Percentiles rank a stretch among this genome's conserved stretches.
Evolutionary conservation across 2,329 filamentous ascomycete species (phyloP).

Genomic region (Botryosphaeria agaves): DNA sequence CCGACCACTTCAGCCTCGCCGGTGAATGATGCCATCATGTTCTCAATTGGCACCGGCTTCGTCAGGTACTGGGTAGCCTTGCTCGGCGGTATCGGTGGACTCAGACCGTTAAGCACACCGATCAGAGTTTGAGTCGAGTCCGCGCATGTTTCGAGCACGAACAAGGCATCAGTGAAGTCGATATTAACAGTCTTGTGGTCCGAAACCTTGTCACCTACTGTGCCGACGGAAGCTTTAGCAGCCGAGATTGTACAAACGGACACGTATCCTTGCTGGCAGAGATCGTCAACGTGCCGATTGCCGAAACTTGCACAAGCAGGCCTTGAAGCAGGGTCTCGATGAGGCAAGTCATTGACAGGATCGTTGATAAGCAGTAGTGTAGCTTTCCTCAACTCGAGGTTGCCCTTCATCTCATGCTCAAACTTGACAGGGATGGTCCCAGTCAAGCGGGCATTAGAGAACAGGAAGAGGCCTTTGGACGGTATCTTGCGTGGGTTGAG

Average conservation of each 20-base stretch:
- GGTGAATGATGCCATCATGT: conserved; percentile 80
- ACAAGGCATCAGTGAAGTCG: conserved; percentile 66
- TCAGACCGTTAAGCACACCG: conserved; percentile 57
- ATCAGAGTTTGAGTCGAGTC: conserved; percentile 93
- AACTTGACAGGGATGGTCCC: conserved; percentile 49
- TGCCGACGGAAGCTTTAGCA: conserved; percentile 39
- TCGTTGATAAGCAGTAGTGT: conserved; percentile 75
- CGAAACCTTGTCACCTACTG: not conserved
- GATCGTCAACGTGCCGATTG: conserved; percentile 27
- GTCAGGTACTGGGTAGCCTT: conserved; percentile 77
- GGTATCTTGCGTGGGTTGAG: conserved; percentile 61
- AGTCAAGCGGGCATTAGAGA: conserved; percentile 62
- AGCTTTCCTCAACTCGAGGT: conserved; percentile 58
- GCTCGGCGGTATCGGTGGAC: conserved; percentile 67
- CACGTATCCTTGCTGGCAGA: conserved; percentile 56
- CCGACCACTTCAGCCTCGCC: conserved; percentile 51
- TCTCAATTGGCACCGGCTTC: conserved; percentile 66
- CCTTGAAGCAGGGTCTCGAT: conserved; percentile 6
- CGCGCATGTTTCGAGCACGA: conserved; percentile 87
- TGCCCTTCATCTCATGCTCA: conserved; percentile 44
- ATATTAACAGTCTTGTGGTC: conserved; percentile 53
- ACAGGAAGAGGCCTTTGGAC: conserved; percentile 61
- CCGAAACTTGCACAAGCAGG: conserved; percentile 8
- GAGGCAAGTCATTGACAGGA: conserved; percentile 13
- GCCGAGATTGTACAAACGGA: conserved; percentile 77